Evolutionary conservation across 352 stramenopile genomes (phyloP), one percentile per base, ranked within the genome.

Genomic region (Thraustochytrium sp.): DNA sequence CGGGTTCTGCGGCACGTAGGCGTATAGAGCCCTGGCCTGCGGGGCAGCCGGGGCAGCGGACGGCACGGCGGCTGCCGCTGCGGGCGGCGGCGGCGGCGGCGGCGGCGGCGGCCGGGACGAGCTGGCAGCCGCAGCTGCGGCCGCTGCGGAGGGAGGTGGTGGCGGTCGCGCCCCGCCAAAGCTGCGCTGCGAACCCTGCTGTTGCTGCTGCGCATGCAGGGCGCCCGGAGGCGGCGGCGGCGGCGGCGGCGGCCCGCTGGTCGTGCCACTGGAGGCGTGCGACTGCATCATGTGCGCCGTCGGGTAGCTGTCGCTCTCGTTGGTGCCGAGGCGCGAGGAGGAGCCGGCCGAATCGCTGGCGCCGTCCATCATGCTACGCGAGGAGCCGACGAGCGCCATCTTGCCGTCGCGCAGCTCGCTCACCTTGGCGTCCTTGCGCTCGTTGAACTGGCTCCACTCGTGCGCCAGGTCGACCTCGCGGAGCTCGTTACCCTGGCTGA

Each of bases 341-440:
- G 36, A 44, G 11, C 36, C 34, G 4, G 9, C 59, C 1, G 18
- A 72, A 21, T 55, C 21, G 40, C 40, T 72, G 26, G 9, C 59
- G n/a, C 11, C 59, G 4, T 72, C 59, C 13, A 9, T 31, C 40
- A 72, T 31, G 59, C 13, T 26, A 5, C 59, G 59, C 21, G 54
- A 63, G 11, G 59, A 72, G 9, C 59, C 36, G 36, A 72, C 26
- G 13, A 46, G 16, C 9, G 59, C 9, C 59, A 72, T 72, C 59
- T 72, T 72, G 40, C n/a, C 34, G 59, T 75, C 2, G 44, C 62
- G 62, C 23, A 75, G 37, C 16, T 9, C 37, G 38, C 0, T 40
- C 29, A 80, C 46, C 51, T 80, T 72, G 11, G 4, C 68, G 16
- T 80, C 68, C 49, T 72, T 61, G 49, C 46, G 68, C 1, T 80